A percentile compares a stretch with the other conserved stretches of the same genome.
Evolutionary conservation across 805 yeast genomes (phyloP).

Genomic region (Sporopachydermia lactativora): DNA sequence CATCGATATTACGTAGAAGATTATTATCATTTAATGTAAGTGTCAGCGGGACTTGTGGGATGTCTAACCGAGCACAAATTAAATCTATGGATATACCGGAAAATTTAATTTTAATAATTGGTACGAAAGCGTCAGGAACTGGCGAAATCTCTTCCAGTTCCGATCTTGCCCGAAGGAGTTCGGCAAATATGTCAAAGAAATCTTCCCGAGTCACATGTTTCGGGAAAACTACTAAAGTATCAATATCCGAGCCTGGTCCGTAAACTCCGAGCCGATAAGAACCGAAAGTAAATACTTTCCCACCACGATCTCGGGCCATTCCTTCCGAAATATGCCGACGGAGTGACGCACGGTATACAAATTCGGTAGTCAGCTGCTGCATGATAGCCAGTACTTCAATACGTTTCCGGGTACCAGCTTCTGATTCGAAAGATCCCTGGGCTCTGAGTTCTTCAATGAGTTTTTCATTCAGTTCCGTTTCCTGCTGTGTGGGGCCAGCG

Average conservation of each 20-base stretch:
- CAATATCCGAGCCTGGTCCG: constrained; percentile 98
- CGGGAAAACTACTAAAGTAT: constrained; percentile 92
- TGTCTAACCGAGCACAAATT: constrained; percentile 68
- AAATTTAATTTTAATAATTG: constrained; percentile 81
- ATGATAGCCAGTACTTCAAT: constrained; percentile 56
- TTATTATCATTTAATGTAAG: constrained; percentile 76
- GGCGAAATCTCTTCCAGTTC: constrained; percentile 86
- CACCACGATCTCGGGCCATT: constrained; percentile 96
- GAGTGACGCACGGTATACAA: constrained; percentile 70
- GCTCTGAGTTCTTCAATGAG: constrained; percentile 66
- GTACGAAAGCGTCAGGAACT: constrained; percentile 97
- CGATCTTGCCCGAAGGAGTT: constrained; percentile 51
- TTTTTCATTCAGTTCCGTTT: constrained; percentile 58
- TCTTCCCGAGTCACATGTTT: constrained; percentile 87
- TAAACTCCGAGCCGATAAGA: constrained; percentile 91
- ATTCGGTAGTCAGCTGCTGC: constrained; percentile 64
- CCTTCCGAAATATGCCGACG: constrained; percentile 91
- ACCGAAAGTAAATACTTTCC: constrained; percentile 92
- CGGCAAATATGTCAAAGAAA: constrained; percentile 71
- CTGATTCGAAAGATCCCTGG: constrained; percentile 83
- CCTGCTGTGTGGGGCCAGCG: constrained; percentile 76
- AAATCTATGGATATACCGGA: constrained; percentile 89
- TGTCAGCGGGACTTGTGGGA: constrained; percentile 69
- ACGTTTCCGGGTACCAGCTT: constrained; percentile 58
- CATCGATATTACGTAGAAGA: constrained; percentile 75